phyloP scores from a whole-genome alignment of 371 early-diverging fungal genomes.

The Coemansia sp. region DNA sequence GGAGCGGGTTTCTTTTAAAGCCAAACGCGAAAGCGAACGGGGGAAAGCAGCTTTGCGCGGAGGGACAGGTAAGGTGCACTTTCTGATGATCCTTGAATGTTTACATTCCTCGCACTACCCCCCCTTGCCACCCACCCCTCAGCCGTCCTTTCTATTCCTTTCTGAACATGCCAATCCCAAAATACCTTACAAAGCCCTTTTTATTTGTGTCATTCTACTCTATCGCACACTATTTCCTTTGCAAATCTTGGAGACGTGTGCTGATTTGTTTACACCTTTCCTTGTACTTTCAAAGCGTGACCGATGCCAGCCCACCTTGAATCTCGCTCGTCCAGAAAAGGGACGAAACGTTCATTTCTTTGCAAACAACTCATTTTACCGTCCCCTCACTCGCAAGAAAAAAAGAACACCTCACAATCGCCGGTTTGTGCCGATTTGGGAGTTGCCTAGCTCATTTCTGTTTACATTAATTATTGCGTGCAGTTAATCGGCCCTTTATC shows the following conservation, averaged over 20 bases:
- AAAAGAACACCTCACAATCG: neutral
- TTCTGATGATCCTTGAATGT: slow-evolving; percentile 10
- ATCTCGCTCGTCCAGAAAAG: neutral
- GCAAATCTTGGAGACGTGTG: neutral
- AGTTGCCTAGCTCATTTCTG: neutral
- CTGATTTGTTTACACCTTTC: slow-evolving; percentile 1
- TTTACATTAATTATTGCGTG: neutral
- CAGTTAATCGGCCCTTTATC: neutral
- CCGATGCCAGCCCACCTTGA: too few relatives aligned
- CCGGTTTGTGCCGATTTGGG: neutral
- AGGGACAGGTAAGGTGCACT: slow-evolving; percentile 6
- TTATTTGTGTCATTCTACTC: neutral
- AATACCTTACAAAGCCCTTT: slow-evolving; percentile 3
- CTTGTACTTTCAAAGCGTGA: too few relatives aligned
- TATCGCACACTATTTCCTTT: slow-evolving; percentile 3
- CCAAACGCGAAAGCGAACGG: neutral
- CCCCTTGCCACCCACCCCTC: neutral
- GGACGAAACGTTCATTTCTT: neutral
- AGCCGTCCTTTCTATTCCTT: neutral
- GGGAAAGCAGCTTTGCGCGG: neutral
- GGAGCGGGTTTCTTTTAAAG: neutral
- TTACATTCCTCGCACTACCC: neutral
- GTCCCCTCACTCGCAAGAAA: neutral
- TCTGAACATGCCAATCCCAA: slow-evolving; percentile 2
- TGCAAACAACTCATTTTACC: neutral